A percentile compares a stretch with the other conserved stretches of the same genome.
These are phyloP conservation scores for Plectosphaerella plurivora DNA, from an alignment of 2,329 filamentous ascomycete genomes.

Conservation along the genomic window DNA sequence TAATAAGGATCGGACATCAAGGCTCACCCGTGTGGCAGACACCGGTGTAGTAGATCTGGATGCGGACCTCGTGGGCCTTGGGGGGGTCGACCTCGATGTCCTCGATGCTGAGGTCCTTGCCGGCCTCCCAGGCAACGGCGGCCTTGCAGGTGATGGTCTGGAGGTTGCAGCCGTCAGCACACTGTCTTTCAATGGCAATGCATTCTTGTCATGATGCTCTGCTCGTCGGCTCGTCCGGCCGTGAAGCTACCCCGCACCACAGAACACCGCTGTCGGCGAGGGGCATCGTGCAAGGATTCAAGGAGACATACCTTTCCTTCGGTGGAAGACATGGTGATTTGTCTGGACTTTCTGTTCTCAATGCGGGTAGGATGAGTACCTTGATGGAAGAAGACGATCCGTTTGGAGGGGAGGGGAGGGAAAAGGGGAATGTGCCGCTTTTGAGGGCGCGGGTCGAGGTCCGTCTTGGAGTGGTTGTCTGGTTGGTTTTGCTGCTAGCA, in stretches of 20 bases:
- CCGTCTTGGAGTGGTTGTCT: no score
- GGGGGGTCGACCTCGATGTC: constrained; percentile 89
- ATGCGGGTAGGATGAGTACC: constrained; percentile 8
- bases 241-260: constrained; percentile 10
- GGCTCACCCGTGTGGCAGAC: constrained; percentile 90
- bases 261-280: not conserved
- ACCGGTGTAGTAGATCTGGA: constrained; percentile 95
- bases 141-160: constrained; percentile 97
- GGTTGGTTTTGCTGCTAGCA: not conserved
- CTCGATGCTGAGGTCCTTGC: constrained; percentile 83
- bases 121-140: constrained; percentile 95
- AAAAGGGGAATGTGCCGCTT: not conserved
- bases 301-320: constrained; percentile 11
- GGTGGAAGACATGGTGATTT: constrained; percentile 12
- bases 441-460: no score
- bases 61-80: constrained; percentile 89
- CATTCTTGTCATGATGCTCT: not conserved
- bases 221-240: not conserved
- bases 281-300: not conserved
- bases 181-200: not conserved
- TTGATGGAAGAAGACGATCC: constrained; percentile 8
- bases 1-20: constrained; percentile 10
- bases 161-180: constrained; percentile 5
- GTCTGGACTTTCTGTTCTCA: constrained; percentile 1
- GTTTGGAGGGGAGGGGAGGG: not conserved